These are phyloP conservation scores for Hirsutella rhossiliensis DNA, from an alignment of 2,329 filamentous ascomycete genomes.

Conservation along the genomic window DNA sequence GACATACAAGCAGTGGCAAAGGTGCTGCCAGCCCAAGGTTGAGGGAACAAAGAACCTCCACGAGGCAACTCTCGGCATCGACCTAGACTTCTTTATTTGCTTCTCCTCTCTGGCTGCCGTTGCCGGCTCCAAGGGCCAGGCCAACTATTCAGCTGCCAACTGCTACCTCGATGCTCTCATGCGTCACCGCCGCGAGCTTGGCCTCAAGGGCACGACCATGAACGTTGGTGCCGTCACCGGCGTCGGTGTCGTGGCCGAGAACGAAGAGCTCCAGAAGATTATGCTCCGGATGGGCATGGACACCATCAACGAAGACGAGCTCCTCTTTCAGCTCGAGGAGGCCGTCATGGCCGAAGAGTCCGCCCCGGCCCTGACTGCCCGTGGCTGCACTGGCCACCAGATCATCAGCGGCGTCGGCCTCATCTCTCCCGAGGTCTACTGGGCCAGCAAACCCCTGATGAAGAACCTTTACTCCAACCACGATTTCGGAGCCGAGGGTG, in stretches of 20 bases:
- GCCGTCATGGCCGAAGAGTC: conserved; percentile 8
- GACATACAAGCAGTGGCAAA: conserved; percentile 12
- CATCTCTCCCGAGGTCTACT: conserved; percentile 11
- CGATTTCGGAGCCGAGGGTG: conserved; percentile 7
- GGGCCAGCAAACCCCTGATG: conserved; percentile 11
- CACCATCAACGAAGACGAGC: conserved; percentile 10
- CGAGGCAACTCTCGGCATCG: conserved; percentile 7
- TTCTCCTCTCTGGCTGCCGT: conserved; percentile 16
- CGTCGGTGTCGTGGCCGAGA: conserved; percentile 9
- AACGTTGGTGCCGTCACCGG: conserved; percentile 20
- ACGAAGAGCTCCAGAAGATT: conserved; percentile 6
- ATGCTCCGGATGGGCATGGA: conserved; percentile 8
- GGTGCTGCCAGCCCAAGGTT: conserved; percentile 18
- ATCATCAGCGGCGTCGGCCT: conserved; percentile 12
- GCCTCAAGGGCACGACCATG: conserved; percentile 19
- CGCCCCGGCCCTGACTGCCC: conserved; percentile 2
- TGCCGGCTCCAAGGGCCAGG: conserved; percentile 14
- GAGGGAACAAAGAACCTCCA: conserved; percentile 21
- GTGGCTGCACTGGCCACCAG: conserved; percentile 10
- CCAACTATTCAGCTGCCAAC: conserved; percentile 25
- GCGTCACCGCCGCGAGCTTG: conserved; percentile 14
- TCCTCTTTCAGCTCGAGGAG: conserved; percentile 11
- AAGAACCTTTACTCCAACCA: conserved; percentile 12
- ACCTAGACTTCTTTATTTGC: conserved; percentile 18
- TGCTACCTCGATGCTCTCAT: conserved; percentile 20